Conservation (phyloP, 2,329 filamentous ascomycete species). For the Falciphora oryzae region DNA sequence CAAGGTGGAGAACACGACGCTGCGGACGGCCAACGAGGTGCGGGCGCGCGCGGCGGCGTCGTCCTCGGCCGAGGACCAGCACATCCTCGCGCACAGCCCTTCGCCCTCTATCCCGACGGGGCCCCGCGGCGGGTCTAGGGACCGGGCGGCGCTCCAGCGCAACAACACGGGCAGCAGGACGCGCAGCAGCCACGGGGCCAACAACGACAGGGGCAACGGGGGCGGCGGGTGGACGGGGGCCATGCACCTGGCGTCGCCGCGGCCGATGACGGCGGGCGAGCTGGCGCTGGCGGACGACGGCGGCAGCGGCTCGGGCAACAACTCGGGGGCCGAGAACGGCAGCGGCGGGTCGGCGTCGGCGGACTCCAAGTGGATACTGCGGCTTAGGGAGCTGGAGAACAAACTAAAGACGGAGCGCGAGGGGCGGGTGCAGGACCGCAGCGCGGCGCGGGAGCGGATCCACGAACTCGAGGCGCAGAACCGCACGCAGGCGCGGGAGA, state of each 20-base stretch:
- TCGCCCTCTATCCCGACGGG: constrained; percentile 50
- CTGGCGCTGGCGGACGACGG: constrained; percentile 18
- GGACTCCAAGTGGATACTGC: constrained; percentile 77
- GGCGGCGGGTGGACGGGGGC: constrained; percentile 11
- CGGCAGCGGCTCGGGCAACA: constrained; percentile 16
- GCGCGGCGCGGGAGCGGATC: constrained; percentile 72
- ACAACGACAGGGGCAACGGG: background rate
- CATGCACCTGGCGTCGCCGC: constrained; percentile 10
- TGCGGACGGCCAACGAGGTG: constrained; percentile 58
- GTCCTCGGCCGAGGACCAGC: constrained; percentile 29
- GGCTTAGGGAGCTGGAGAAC: constrained; percentile 80
- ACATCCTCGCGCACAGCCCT: constrained; percentile 31
- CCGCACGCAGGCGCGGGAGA: background rate
- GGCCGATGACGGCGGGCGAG: constrained; percentile 21
- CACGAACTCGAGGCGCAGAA: constrained; percentile 45
- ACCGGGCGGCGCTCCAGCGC: constrained; percentile 20
- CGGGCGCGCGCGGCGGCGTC: constrained; percentile 41
- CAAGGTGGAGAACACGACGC: constrained; percentile 62
- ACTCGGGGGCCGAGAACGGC: constrained; percentile 4
- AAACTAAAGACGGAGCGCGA: constrained; percentile 88
- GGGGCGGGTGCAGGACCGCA: constrained; percentile 75
- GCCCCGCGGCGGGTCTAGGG: constrained; percentile 31
- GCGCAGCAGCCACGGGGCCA: constrained; percentile 8
- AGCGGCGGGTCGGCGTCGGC: constrained; percentile 18
- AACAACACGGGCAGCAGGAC: constrained; percentile 19